Evolutionary conservation across 768 basidiomycete species (phyloP), one percentile per base, ranked within the genome.

Genomic region (Suillus decipiens): DNA sequence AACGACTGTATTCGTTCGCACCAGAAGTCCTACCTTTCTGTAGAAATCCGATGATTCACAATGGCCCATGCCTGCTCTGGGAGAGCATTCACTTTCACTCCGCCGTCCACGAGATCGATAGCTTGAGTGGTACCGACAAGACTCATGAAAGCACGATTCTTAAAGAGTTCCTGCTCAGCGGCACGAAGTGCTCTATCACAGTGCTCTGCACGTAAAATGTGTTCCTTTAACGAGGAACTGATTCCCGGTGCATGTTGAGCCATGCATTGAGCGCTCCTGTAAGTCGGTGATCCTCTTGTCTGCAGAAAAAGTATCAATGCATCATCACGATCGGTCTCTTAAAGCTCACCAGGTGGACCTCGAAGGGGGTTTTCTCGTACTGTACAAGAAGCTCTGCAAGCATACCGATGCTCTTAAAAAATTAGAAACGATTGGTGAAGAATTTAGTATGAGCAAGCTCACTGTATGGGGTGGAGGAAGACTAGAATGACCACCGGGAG

Each of bases 401-500:
- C 59, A 94, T 88, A 9, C 94, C 93, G 61, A 96, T 93, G 62
- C 86, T 86, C 89, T 90, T 65, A 11, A 19, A 41, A 19, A 22
- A 28, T 48, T 19, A 41, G 28, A 63, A 43, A 64, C 70, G 10
- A 41, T 28, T 9, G 17, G 28, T 53, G 24, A 12, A 42, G 41
- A 55, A 5, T 22, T 34, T 42, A n/a, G 34, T 1, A 14, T 41
- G 37, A 57, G 24, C 2, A 22, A 8, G 65, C 79, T 67, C 73
- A 84, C 89, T 0, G 93, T 96, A 68, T 95, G 92, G 0, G 75
- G 67, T 14, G 89, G 90, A 15, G 93, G 93, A 24, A 92, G 79
- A 66, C 88, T 89, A 0, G 92, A 93, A 74, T 94, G 93, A 0
- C 93, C 93, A 11, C 93, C 92, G 0, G 86, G 79, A 0, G 87